These are phyloP conservation scores for Paramarasmius palmivorus DNA, from an alignment of 1,284 basidiomycete genomes.

Conservation along the genomic window DNA sequence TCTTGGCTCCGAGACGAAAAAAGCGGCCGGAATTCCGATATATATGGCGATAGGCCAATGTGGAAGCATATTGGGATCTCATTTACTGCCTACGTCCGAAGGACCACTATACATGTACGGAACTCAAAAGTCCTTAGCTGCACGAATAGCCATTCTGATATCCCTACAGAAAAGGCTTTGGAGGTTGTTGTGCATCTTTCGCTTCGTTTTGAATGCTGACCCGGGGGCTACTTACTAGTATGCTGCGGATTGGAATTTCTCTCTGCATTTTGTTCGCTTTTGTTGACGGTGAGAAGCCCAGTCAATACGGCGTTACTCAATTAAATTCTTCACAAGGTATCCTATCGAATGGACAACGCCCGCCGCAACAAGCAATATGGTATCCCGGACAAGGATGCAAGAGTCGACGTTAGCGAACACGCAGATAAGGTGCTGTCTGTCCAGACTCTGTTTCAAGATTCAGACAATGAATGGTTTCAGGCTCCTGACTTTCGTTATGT, in stretches of 20 bases:
- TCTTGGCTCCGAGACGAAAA: constrained; percentile 76
- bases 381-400: constrained; percentile 43
- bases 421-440: constrained; percentile 77
- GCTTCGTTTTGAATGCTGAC: background rate
- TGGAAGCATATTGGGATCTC: constrained; percentile 71
- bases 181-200: constrained; percentile 25
- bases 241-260: constrained; percentile 59
- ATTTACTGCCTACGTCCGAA: constrained; percentile 65
- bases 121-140: background rate
- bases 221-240: constrained; percentile 33
- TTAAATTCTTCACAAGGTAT: constrained; percentile 39
- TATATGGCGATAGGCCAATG: constrained; percentile 78
- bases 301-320: background rate
- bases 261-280: constrained; percentile 49
- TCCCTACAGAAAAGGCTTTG: constrained; percentile 65
- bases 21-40: constrained; percentile 71
- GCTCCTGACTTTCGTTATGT: too few relatives aligned
- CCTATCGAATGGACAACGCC: constrained; percentile 64
- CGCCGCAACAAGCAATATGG: constrained; percentile 58
- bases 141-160: background rate
- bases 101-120: constrained; percentile 64
- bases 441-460: too few relatives aligned
- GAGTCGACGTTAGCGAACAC: constrained; percentile 64
- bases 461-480: too few relatives aligned
- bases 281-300: constrained; percentile 48